Evolutionary conservation across 495 filamentous ascomycete species (phyloP).

Genomic region (Parachaetomium inaequale): DNA sequence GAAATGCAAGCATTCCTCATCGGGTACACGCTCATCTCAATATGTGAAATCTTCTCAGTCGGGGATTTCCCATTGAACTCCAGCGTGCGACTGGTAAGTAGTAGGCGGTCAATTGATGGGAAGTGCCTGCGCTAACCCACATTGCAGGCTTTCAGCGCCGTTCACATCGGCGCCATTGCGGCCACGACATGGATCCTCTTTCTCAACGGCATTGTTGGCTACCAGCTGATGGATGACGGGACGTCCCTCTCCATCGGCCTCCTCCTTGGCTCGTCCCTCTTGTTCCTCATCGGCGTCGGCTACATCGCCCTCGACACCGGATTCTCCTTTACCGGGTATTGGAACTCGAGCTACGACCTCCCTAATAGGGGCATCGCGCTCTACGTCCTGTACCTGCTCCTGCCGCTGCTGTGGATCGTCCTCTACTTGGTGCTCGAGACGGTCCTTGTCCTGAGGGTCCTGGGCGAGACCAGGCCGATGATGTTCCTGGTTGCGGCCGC

Average conservation of each 20-base stretch:
- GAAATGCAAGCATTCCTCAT: slow-evolving; percentile 94
- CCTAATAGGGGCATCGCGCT: slow-evolving; percentile 77
- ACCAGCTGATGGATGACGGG: slow-evolving; percentile 90
- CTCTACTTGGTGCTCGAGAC: slow-evolving; percentile 79
- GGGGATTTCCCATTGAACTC: slow-evolving; percentile 75
- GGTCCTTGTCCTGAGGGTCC: slow-evolving; percentile 73
- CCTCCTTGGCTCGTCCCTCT: slow-evolving; percentile 61
- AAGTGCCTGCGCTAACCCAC: slow-evolving; percentile 10
- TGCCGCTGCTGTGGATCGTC: slow-evolving; percentile 82
- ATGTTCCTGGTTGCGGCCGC: slow-evolving; percentile 70
- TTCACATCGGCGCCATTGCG: slow-evolving; percentile 84
- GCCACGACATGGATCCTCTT: slow-evolving; percentile 89
- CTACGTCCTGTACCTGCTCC: slow-evolving; percentile 90
- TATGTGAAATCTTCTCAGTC: slow-evolving; percentile 95
- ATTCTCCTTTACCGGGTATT: slow-evolving; percentile 78
- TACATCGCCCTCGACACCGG: slow-evolving; percentile 96
- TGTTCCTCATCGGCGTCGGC: slow-evolving; percentile 83
- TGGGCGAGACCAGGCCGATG: slow-evolving; percentile 87
- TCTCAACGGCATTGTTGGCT: slow-evolving; percentile 89
- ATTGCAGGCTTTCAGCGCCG: slow-evolving; percentile 79
- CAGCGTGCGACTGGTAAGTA: slow-evolving; percentile 62
- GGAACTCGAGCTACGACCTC: slow-evolving; percentile 50
- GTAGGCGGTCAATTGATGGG: slow-evolving; percentile 7
- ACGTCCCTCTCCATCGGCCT: slow-evolving; percentile 78
- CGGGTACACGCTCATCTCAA: slow-evolving; percentile 81